These are phyloP conservation scores for Orbilia javanica DNA, from an alignment of 2,329 filamentous ascomycete genomes.

Conservation along the genomic window DNA sequence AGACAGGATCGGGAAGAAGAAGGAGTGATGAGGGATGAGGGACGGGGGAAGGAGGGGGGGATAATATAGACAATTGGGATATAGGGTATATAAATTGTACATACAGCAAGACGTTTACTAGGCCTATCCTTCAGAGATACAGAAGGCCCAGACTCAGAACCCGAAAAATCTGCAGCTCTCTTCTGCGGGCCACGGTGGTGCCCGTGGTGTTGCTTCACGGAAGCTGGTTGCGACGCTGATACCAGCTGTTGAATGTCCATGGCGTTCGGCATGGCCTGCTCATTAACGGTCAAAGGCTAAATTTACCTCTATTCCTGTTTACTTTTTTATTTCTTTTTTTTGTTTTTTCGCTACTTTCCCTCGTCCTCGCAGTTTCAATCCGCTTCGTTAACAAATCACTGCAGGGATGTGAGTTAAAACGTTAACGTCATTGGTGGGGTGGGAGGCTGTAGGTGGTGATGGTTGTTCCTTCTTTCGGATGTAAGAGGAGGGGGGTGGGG, in stretches of 20 bases:
- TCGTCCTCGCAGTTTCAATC: no score
- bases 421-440: conserved; percentile 48
- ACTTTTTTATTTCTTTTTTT: background rate
- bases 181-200: conserved; percentile 10
- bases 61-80: conserved; percentile 20
- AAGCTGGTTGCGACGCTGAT: conserved; percentile 24
- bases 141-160: background rate
- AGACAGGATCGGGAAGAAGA: background rate
- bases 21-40: no score
- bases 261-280: conserved; percentile 19
- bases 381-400: background rate
- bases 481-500: background rate
- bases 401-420: conserved; percentile 15
- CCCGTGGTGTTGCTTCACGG: conserved; percentile 14
- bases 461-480: conserved; percentile 21
- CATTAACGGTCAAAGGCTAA: conserved; percentile 11
- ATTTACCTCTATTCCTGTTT: conserved; percentile 1
- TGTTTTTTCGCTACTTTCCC: no score
- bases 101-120: conserved; percentile 53
- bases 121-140: conserved; percentile 25
- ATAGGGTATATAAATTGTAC: conserved; percentile 25
- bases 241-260: conserved; percentile 50
- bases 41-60: background rate
- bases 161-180: conserved; percentile 6
- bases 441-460: background rate